Base-by-base conservation (phyloP, 768 basidiomycete species). In the Cystoderma amianthinum region DNA sequence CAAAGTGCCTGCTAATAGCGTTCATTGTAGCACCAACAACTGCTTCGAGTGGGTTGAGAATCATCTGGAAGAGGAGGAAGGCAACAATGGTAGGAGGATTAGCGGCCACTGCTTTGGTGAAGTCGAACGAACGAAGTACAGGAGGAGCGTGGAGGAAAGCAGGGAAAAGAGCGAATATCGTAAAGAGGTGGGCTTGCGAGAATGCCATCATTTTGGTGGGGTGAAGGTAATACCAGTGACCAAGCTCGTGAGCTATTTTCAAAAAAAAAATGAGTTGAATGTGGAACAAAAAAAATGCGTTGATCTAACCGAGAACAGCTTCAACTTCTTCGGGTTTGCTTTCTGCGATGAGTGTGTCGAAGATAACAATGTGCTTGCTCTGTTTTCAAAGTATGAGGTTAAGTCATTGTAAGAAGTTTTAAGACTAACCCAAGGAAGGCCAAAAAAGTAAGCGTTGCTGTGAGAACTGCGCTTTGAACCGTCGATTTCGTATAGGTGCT, bases 401-500 rank as follows among this genome's bases (percentile, higher is more conserved):
- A 39, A 11, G 16, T n/a, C 5, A 21, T 13, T 15, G 20, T n/a
- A 10, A 19, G 2, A 23, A 19, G 11, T 16, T 34, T 19, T 20
- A 9, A 6, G 0, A 64, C 70, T 32, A 38, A 89, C 90, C 85
- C 92, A 94, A 1, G 94, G 95, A 10, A 97, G 75, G 44, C 95
- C 95, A 49, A 92, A 97, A 72, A 97, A 97, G 67, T 96, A 98
- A n/a, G 94, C 94, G 50, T 97, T 97, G 51, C 84, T 87, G 64
- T 99, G 95, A 2, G 89, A 85, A 62, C 85, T 90, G 36, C 95
- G 80, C 68, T 96, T 96, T 24, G 87, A 92, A 20, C 96, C 96
- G 56, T 98, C 94, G 50, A 98, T 97, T 59, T 96, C 92, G 59
- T 95, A 98, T 39, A 99, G 61, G 60, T 94, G 85, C 55, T 85